Conservation (phyloP, 2,329 filamentous ascomycete genomes). For the Cryphonectria nitschkei region DNA sequence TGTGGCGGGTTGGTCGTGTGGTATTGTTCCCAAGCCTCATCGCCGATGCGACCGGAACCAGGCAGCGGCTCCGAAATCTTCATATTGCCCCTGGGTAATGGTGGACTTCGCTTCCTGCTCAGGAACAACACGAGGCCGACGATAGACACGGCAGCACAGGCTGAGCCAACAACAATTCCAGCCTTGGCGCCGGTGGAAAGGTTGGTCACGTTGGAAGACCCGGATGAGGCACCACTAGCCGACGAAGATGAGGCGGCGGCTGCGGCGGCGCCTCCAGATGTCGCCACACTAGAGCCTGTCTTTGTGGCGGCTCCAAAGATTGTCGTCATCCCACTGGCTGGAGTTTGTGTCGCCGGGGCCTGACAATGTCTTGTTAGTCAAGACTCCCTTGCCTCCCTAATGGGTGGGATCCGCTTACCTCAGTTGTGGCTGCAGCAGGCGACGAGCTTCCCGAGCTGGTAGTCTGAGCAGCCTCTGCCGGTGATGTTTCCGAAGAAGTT, state of each 20-base stretch:
- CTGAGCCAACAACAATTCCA: slow-evolving; percentile 54
- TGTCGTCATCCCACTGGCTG: slow-evolving; percentile 23
- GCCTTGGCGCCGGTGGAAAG: slow-evolving; percentile 50
- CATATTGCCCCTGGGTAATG: slow-evolving; percentile 34
- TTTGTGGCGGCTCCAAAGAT: slow-evolving; percentile 4
- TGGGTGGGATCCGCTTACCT: slow-evolving; percentile 15
- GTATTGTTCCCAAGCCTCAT: slow-evolving; percentile 35
- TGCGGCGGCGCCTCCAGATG: slow-evolving; percentile 14
- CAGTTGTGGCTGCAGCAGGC: slow-evolving; percentile 14
- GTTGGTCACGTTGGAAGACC: slow-evolving; percentile 14
- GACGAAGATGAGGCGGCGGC: slow-evolving; percentile 20
- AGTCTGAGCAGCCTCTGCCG: slow-evolving; percentile 10
- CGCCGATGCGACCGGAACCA: slow-evolving; percentile 47
- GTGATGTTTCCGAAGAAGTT: slow-evolving; percentile 17
- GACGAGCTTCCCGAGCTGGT: slow-evolving; percentile 11
- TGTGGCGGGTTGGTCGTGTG: slow-evolving; percentile 37
- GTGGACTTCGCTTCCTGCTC: slow-evolving; percentile 38
- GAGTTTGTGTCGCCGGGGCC: neutral
- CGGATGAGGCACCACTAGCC: slow-evolving; percentile 12
- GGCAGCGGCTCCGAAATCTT: slow-evolving; percentile 58
- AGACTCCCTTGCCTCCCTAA: too few species aligned
- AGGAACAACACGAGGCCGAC: slow-evolving; percentile 46
- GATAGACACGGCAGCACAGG: slow-evolving; percentile 44
- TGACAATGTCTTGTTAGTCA: neutral
- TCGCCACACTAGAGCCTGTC: slow-evolving; percentile 11